Conservation (phyloP, 768 basidiomycete species). For the Hypsizygus marmoreus region DNA sequence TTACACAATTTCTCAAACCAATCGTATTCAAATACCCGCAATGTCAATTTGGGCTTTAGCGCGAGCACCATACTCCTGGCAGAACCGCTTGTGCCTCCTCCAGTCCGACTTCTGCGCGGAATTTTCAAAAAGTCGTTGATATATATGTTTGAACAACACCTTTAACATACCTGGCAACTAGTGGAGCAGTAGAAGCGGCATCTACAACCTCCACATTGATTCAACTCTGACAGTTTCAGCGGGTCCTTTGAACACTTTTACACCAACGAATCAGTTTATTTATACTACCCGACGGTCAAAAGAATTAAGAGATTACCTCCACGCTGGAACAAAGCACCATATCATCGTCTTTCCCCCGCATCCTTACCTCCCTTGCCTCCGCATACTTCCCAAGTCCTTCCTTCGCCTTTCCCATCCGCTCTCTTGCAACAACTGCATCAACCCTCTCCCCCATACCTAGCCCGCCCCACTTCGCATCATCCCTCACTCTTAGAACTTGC, state of each 20-base stretch:
- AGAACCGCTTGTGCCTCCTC: not conserved
- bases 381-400: not conserved
- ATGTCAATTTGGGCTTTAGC: not conserved
- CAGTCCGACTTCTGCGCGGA: not conserved
- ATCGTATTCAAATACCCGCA: no score
- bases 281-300: no score
- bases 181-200: slow-evolving; percentile 5
- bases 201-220: not conserved
- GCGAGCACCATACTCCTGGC: not conserved
- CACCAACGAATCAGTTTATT: no score
- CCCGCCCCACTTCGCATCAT: not conserved
- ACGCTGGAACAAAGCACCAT: slow-evolving; percentile 2
- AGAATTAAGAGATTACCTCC: no score
- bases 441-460: not conserved
- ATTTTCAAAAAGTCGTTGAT: not conserved
- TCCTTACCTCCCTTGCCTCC: not conserved
- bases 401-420: not conserved
- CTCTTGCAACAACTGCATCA: not conserved
- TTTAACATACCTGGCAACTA: slow-evolving; percentile 5
- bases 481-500: not conserved
- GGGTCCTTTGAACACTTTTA: not conserved
- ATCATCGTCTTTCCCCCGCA: not conserved
- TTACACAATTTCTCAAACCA: no score
- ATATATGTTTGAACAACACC: not conserved
- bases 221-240: not conserved